Evolutionary conservation across 306 rosid species (phyloP), one percentile per base, ranked within the genome.

Genomic region (Medicago lupulina): DNA sequence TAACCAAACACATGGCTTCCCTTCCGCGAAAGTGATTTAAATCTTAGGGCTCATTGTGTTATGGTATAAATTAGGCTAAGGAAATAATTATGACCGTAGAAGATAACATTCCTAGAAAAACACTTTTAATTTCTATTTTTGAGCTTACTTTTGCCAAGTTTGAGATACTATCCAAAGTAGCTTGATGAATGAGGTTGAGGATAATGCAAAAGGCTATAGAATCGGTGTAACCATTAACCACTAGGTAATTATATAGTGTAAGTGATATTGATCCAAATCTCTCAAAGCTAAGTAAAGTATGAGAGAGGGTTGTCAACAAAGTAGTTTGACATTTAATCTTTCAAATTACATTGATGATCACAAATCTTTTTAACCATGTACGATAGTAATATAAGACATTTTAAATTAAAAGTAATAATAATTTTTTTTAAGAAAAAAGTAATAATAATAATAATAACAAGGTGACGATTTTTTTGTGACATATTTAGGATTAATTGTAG

Each of bases 1-100:
- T 65, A 31, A 43, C 63, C 62, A 31, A 43, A 62, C 77, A 77
- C 85, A 6, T 72, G 64, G 70, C 51, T 38, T 63, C 23, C 8
- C 19, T 8, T 5, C 14, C 38, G 38, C 38, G 5, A 34, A 34
- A 34, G 38, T 34, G 38, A 34, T 34, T 34, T 4, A 34, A 34
- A 8, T 7, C 3, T 50, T 15, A 50, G 18, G 21, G 6, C 3
- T n/a, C 6, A 17, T 54, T 8, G 13, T 8, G 3, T 54, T 5
- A 55, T 55, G 1, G 31, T 55, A 9, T 55, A 55, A 61, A 61
- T 14, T 18, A n/a, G n/a, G n/a, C n/a, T n/a, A 10, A 31, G 31
- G 17, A 31, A 69, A 17, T 60, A n/a, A 49, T 75, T 28, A n/a
- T 76, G 69, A 41, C 80, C 76, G 12, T 43, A 39, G 2, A 25